Conservation (phyloP, 306 rosid genomes). For the Corylus heterophylla region DNA sequence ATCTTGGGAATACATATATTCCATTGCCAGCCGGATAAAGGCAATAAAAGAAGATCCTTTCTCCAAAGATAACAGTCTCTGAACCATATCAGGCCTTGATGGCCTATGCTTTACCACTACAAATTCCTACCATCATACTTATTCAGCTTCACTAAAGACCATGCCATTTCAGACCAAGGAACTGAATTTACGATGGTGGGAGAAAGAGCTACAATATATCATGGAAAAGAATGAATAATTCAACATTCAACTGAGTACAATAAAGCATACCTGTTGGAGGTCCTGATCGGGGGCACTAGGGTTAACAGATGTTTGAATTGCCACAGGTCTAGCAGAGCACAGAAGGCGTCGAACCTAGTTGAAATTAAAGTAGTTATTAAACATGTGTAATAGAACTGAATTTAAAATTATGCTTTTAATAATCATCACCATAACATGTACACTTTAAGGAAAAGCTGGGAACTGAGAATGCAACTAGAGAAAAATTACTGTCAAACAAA, state of each 20-base stretch:
- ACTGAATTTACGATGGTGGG: not conserved
- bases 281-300: conserved; percentile 96
- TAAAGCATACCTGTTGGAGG: conserved; percentile 79
- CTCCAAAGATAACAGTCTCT: not conserved
- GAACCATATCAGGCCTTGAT: not conserved
- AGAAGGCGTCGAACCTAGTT: conserved; percentile 87
- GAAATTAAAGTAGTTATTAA: conserved; percentile 29
- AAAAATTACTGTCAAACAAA: not conserved
- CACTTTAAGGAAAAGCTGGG: not conserved
- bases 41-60: not conserved
- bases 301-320: conserved; percentile 84
- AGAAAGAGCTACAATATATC: not conserved
- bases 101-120: not conserved
- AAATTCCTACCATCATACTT: not conserved
- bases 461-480: not conserved
- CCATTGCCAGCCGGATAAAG: not conserved
- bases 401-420: not conserved
- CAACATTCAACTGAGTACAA: conserved; percentile 10
- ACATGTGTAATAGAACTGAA: not conserved
- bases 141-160: not conserved
- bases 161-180: not conserved
- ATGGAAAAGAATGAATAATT: conserved; percentile 14
- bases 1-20: not conserved
- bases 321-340: conserved; percentile 96
- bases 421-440: not conserved